phyloP scores from a whole-genome alignment of 1,284 basidiomycete species.

The Mycena citricolor region DNA sequence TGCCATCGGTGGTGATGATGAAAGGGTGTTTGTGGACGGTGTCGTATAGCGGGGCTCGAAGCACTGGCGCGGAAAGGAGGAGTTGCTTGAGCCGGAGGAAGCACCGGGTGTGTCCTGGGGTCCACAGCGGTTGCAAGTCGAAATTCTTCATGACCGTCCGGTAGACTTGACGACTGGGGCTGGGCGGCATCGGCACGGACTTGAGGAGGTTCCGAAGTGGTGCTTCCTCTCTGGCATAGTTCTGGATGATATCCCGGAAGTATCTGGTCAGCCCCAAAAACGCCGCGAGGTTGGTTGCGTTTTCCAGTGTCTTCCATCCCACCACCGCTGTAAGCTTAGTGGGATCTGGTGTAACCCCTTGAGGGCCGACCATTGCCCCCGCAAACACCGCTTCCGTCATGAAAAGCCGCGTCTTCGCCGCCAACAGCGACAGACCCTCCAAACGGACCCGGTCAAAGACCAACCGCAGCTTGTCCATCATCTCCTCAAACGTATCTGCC shows the following conservation, averaged over 20 bases:
- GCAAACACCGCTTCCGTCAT: constrained; percentile 33
- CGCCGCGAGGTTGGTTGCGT: constrained; percentile 23
- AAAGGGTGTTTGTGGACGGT: constrained; percentile 29
- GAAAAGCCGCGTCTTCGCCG: constrained; percentile 33
- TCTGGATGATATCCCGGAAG: constrained; percentile 30
- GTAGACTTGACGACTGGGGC: constrained; percentile 25
- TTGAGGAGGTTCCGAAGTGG: constrained; percentile 31
- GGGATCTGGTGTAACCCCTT: constrained; percentile 33
- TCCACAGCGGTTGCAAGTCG: constrained; percentile 28
- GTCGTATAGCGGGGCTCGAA: constrained; percentile 27
- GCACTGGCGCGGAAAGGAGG: constrained; percentile 30
- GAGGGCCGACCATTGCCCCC: constrained; percentile 29
- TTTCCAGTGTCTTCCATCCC: constrained; percentile 32
- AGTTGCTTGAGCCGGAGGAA: constrained; percentile 31
- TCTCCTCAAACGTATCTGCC: constrained; percentile 27
- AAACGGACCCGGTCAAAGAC: constrained; percentile 27
- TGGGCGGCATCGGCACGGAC: constrained; percentile 23
- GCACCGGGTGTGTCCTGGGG: constrained; percentile 24
- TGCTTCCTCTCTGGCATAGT: constrained; percentile 29
- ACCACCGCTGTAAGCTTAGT: constrained; percentile 36
- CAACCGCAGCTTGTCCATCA: constrained; percentile 22
- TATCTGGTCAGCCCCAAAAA: constrained; percentile 29
- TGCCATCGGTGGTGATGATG: constrained; percentile 35
- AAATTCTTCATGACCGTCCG: constrained; percentile 20
- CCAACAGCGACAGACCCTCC: constrained; percentile 31